Evolutionary conservation across 192 early-diverging fungal species (phyloP).

Genomic region (Gaertneriomyces semiglobifer): DNA sequence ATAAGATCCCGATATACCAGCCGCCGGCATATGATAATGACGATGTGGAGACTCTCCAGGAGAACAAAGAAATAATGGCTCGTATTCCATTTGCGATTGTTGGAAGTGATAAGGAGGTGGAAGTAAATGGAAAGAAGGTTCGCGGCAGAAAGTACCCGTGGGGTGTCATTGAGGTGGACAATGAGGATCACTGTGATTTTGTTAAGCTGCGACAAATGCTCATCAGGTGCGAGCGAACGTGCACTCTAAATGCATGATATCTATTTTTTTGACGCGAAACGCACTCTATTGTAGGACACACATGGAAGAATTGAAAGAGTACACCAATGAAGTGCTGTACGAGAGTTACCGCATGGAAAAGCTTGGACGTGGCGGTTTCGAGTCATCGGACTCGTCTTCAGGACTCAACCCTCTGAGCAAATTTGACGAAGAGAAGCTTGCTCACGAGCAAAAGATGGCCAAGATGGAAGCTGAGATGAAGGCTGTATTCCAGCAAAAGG

Average conservation of each 20-base stretch:
- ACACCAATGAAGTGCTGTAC: slow-evolving; percentile 61
- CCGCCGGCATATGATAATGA: slow-evolving; percentile 92
- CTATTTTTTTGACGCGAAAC: background rate
- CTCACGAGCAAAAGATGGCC: slow-evolving; percentile 91
- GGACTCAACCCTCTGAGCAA: slow-evolving; percentile 49
- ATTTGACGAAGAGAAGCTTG: slow-evolving; percentile 85
- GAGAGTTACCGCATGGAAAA: slow-evolving; percentile 58
- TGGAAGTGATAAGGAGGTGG: slow-evolving; percentile 56
- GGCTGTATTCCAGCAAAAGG: slow-evolving; percentile 97
- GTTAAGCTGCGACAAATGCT: slow-evolving; percentile 58
- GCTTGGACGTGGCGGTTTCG: slow-evolving; percentile 42
- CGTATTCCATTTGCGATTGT: slow-evolving; percentile 62
- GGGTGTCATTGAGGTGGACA: slow-evolving; percentile 62
- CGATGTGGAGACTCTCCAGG: slow-evolving; percentile 94
- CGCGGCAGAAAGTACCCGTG: slow-evolving; percentile 61
- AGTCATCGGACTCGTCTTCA: slow-evolving; percentile 3
- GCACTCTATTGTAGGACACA: slow-evolving; percentile 63
- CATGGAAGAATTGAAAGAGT: slow-evolving; percentile 63
- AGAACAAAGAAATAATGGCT: slow-evolving; percentile 90
- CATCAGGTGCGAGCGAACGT: slow-evolving; percentile 28
- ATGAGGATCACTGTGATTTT: slow-evolving; percentile 63
- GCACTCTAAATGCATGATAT: background rate
- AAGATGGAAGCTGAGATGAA: slow-evolving; percentile 99
- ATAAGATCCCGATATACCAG: slow-evolving; percentile 94
- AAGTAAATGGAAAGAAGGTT: slow-evolving; percentile 52